phyloP scores from a whole-genome alignment of 1,139 yeast species.

The Yueomyces sp. region DNA sequence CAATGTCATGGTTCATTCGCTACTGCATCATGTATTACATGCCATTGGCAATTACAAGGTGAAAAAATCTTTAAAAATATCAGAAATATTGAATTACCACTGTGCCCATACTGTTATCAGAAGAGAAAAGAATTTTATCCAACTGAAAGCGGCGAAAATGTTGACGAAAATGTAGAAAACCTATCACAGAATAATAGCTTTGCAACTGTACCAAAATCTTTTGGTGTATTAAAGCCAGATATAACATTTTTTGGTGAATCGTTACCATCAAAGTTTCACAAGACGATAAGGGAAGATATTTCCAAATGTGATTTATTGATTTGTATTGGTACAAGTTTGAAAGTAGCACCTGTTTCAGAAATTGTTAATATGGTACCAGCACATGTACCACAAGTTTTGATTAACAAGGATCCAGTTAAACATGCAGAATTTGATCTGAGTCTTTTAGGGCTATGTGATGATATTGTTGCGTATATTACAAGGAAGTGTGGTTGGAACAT shows the following conservation, averaged over 20 bases:
- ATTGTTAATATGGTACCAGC: slow-evolving; percentile 63
- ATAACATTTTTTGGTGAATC: slow-evolving; percentile 91
- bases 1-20: slow-evolving; percentile 98
- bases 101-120: slow-evolving; percentile 55
- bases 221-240: slow-evolving; percentile 87
- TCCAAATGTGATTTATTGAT: slow-evolving; percentile 65
- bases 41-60: slow-evolving; percentile 60
- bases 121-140: slow-evolving; percentile 29
- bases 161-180: slow-evolving; percentile 8
- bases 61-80: slow-evolving; percentile 51
- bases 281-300: slow-evolving; percentile 44
- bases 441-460: slow-evolving; percentile 79
- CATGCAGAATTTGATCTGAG: slow-evolving; percentile 75
- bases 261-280: slow-evolving; percentile 63
- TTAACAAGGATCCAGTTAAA: slow-evolving; percentile 65
- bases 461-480: slow-evolving; percentile 58
- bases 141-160: slow-evolving; percentile 5
- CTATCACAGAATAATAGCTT: slow-evolving; percentile 7
- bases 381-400: slow-evolving; percentile 68
- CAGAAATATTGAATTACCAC: slow-evolving; percentile 47
- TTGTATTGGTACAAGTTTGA: slow-evolving; percentile 86
- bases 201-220: slow-evolving; percentile 27
- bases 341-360: slow-evolving; percentile 93
- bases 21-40: slow-evolving; percentile 75
- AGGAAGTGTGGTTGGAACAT: slow-evolving; percentile 55